Conservation (phyloP, 768 basidiomycete genomes). For the Podaxis sp. region DNA sequence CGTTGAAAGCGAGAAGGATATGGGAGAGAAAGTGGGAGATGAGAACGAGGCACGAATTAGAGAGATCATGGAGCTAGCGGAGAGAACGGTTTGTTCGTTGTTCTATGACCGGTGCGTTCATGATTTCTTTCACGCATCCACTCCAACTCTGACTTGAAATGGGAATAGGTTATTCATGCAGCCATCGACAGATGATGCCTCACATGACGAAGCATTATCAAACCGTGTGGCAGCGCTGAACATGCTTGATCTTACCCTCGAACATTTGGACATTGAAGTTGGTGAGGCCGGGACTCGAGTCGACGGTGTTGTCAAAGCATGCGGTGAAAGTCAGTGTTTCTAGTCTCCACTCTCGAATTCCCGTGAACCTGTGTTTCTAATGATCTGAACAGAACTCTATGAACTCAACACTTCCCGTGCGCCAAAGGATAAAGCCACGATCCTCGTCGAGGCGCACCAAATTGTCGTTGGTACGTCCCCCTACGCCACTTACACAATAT, state of each 20-base stretch:
- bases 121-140: background rate
- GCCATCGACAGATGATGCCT: conserved; percentile 61
- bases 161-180: conserved; percentile 71
- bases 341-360: background rate
- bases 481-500: background rate
- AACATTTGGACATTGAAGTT: conserved; percentile 87
- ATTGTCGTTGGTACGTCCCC: conserved; percentile 71
- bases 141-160: background rate
- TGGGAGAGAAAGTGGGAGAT: conserved; percentile 32
- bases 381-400: conserved; percentile 26
- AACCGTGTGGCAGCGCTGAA: conserved; percentile 90
- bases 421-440: conserved; percentile 76
- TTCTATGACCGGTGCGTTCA: conserved; percentile 79
- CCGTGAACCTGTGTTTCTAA: background rate
- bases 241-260: conserved; percentile 82
- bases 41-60: conserved; percentile 46
- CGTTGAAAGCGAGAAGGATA: conserved; percentile 20
- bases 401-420: conserved; percentile 42
- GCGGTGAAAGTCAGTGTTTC: conserved; percentile 70
- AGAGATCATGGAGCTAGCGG: conserved; percentile 70
- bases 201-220: conserved; percentile 88
- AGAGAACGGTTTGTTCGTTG: conserved; percentile 63
- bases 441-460: conserved; percentile 84
- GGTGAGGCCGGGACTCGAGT: conserved; percentile 51
- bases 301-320: conserved; percentile 62